Conservation (phyloP, 192 early-diverging fungal species). For the Backusella parvicylindrica region DNA sequence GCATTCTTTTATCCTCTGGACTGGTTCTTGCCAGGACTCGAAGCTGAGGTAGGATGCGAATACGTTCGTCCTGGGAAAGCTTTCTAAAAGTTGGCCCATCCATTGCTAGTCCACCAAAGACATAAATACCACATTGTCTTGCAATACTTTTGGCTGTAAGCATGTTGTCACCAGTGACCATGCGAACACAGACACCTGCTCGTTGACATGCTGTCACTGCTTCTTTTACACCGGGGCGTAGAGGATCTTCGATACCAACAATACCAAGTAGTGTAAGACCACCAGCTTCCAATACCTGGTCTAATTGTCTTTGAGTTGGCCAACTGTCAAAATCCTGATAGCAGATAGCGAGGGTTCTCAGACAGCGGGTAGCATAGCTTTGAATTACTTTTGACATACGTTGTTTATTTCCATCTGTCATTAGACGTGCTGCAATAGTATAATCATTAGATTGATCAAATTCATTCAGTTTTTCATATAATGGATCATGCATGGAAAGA, state of each 20-base stretch:
- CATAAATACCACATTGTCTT: conserved; percentile 85
- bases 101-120: conserved; percentile 81
- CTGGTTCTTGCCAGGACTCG: conserved; percentile 93
- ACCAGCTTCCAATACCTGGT: conserved; percentile 47
- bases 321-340: conserved; percentile 75
- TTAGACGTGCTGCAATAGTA: conserved; percentile 25
- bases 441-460: conserved; percentile 23
- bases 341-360: conserved; percentile 87
- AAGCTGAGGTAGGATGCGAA: conserved; percentile 80
- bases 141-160: conserved; percentile 94
- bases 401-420: conserved; percentile 30
- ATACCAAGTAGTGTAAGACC: conserved; percentile 77
- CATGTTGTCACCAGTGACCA: conserved; percentile 99
- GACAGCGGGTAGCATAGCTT: conserved; percentile 68
- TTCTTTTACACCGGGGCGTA: conserved; percentile 89
- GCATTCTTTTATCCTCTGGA: conserved; percentile 95
- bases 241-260: conserved; percentile 95
- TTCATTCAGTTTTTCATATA: conserved; percentile 13
- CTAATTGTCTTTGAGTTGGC: conserved; percentile 34
- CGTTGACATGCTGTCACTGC: conserved; percentile 82
- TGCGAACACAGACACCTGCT: conserved; percentile 96
- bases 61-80: conserved; percentile 77
- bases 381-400: conserved; percentile 53
- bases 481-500: conserved; percentile 34
- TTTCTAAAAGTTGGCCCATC: conserved; percentile 91